Evolutionary conservation across 371 early-diverging fungal species (phyloP).

Genomic region (Mortierella sp.): DNA sequence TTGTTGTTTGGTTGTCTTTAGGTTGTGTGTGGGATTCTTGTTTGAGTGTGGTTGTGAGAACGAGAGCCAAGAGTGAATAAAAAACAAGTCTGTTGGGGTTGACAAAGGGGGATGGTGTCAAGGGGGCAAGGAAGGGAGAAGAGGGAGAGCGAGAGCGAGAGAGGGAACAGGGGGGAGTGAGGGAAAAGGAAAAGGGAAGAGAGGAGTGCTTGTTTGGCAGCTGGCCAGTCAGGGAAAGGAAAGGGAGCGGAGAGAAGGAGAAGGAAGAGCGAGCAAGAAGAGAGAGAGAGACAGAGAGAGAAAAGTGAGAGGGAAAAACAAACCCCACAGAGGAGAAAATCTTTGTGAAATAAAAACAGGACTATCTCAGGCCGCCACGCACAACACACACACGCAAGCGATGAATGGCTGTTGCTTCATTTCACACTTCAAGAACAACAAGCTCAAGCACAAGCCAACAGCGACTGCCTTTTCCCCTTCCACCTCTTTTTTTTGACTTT

Average conservation of each 20-base stretch:
- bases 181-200: too few relatives aligned
- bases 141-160: neutral
- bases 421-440: too few relatives aligned
- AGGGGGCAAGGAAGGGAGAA: neutral
- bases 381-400: neutral
- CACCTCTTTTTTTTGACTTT: neutral
- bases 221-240: neutral
- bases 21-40: neutral
- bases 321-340: neutral
- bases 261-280: slow-evolving; percentile 4
- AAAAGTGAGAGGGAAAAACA: neutral
- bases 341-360: neutral
- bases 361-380: neutral
- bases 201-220: neutral
- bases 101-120: neutral
- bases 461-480: neutral
- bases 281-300: slow-evolving; percentile 6
- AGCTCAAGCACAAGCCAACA: neutral
- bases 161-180: neutral
- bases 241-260: neutral
- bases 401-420: too few relatives aligned
- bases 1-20: neutral
- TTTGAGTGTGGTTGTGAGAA: neutral
- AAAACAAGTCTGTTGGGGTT: neutral
- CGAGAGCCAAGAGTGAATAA: neutral